Evolutionary conservation across 306 rosid species (phyloP), one percentile per base, ranked within the genome.

Genomic region (Quercus variabilis): DNA sequence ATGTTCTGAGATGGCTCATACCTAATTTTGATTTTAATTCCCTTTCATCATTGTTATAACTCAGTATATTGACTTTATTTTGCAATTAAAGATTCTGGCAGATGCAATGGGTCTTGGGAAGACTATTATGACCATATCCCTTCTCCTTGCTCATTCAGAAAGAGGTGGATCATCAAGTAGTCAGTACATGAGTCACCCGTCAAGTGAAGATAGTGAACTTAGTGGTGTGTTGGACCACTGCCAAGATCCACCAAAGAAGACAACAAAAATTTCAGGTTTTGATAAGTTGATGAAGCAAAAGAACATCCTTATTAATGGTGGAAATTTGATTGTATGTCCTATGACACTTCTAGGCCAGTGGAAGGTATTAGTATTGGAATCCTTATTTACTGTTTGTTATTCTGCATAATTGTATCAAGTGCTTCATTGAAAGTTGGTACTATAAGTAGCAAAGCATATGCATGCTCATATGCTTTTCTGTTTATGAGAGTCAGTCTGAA

Each of bases 41-140:
- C 23, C 51, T 10, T 25, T 14, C 76, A 5, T 69, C 46, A 4
- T 74, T 33, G 1, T 68, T 74, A 77, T 30, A 75, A 74, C 76
- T 57, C 77, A 75, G 59, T 84, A 51, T 68, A 63, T 71, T 84
- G 78, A 79, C 82, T 83, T 72, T 69, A 30, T 78, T 54, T 31
- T 81, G 77, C 79, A 82, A 82, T 76, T 78, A 84, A 88, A 94
- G 99, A 92, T 94, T 86, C 86, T 94, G 82, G 99, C 97, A 78
- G 99, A 94, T 92, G 89, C 97, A 76, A 94, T 94, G 99, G 99
- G 99, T 74, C 89, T 94, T 74, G 99, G 99, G 79, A 94, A 94
- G 92, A 94, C 99, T 73, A 87, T 94, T 65, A 94, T 94, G 99
- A 92, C 97, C 80, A 91, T 94, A 86, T 83, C 97, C 30, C 97